Evolutionary conservation across 495 filamentous ascomycete genomes (phyloP).

Genomic region (Neurospora sp.): DNA sequence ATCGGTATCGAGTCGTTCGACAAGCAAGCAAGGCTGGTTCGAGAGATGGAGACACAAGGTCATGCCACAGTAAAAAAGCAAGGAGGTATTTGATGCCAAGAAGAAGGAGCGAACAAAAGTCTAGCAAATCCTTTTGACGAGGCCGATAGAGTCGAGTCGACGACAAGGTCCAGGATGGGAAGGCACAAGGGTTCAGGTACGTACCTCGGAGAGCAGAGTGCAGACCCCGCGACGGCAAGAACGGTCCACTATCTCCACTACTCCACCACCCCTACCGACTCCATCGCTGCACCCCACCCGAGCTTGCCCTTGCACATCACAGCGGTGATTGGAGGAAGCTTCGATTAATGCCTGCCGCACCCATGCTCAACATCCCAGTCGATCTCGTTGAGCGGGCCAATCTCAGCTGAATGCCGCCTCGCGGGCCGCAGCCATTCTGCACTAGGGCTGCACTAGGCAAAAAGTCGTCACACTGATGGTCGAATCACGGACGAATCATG

Average conservation of each 20-base stretch:
- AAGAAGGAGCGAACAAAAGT: neutral
- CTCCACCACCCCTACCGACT: neutral
- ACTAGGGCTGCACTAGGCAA: conserved; percentile 24
- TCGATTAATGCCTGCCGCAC: conserved; percentile 10
- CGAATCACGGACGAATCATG: conserved; percentile 24
- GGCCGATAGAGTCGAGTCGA: neutral
- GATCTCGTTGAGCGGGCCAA: conserved; percentile 28
- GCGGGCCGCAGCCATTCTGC: conserved; percentile 29
- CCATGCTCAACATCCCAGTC: conserved; percentile 15
- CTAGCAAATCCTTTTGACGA: neutral
- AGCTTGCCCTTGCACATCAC: neutral
- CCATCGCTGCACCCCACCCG: neutral
- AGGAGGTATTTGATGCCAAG: neutral
- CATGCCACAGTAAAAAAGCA: neutral
- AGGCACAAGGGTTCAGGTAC: neutral
- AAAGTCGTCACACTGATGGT: conserved; percentile 26
- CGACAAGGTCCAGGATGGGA: neutral
- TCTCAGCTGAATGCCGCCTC: conserved; percentile 23
- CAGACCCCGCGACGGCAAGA: neutral
- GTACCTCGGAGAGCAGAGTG: neutral
- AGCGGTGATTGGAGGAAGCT: conserved; percentile 23
- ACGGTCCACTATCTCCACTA: neutral
- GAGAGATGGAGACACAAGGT: neutral
- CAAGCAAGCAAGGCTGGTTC: neutral
- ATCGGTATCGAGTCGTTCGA: neutral